Conservation (phyloP, 345 rosid genomes). For the Lepidium africanum region DNA sequence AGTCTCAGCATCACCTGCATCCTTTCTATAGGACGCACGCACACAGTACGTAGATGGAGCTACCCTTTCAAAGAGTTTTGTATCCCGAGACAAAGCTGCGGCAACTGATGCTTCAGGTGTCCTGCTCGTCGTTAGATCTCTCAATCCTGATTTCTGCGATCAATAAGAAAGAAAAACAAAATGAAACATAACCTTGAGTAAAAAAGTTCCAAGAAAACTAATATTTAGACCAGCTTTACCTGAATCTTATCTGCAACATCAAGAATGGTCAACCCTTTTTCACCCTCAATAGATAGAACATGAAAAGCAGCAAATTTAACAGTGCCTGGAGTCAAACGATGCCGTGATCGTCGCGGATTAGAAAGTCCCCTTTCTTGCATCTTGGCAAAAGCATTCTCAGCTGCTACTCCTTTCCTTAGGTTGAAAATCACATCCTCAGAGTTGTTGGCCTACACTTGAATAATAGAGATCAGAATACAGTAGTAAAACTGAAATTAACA, state of each 20-base stretch:
- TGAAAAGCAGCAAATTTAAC: constrained; percentile 95
- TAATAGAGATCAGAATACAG: background rate
- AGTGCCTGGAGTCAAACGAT: constrained; percentile 90
- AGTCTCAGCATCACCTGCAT: constrained; percentile 56
- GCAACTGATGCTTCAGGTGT: constrained; percentile 96
- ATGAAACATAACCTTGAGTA: background rate
- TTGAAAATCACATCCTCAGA: constrained; percentile 61
- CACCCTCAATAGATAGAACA: constrained; percentile 71
- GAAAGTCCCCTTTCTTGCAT: constrained; percentile 85
- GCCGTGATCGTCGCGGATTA: constrained; percentile 73
- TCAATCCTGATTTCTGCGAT: constrained; percentile 71
- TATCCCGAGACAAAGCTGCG: constrained; percentile 90
- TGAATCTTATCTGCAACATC: constrained; percentile 91
- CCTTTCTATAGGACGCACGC: constrained; percentile 73
- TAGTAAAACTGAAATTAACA: background rate
- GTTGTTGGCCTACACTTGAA: constrained; percentile 47
- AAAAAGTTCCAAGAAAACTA: background rate
- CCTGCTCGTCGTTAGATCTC: constrained; percentile 88
- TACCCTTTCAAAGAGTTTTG: constrained; percentile 85
- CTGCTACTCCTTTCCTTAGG: constrained; percentile 73
- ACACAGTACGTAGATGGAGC: constrained; percentile 96
- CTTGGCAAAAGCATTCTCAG: constrained; percentile 71
- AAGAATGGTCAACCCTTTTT: constrained; percentile 67
- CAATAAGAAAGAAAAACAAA: background rate
- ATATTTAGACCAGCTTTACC: constrained; percentile 34